Conservation (phyloP, 192 early-diverging fungal species). For the Backusella psychrophila region DNA sequence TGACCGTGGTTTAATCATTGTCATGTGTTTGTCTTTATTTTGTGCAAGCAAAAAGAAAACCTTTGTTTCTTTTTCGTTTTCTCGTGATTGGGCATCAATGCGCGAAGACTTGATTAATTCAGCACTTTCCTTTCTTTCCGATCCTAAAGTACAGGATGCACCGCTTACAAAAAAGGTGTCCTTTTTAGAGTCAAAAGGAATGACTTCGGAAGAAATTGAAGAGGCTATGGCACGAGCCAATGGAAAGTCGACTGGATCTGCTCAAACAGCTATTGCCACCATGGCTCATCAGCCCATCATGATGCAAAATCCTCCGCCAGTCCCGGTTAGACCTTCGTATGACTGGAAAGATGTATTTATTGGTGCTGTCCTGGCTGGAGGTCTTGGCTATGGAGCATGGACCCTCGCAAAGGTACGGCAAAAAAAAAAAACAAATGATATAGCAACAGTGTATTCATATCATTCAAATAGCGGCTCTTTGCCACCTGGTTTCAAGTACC, state of each 20-base stretch:
- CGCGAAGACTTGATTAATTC: conserved; percentile 76
- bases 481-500: conserved; percentile 57
- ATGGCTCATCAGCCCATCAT: background rate
- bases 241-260: conserved; percentile 35
- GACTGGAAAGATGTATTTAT: conserved; percentile 96
- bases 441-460: background rate
- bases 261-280: conserved; percentile 4
- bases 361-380: conserved; percentile 81
- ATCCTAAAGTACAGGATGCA: conserved; percentile 88
- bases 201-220: conserved; percentile 90
- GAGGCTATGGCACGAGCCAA: conserved; percentile 71
- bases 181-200: conserved; percentile 95
- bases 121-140: conserved; percentile 89
- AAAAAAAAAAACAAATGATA: background rate
- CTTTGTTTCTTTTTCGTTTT: background rate
- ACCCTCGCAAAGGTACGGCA: conserved; percentile 64
- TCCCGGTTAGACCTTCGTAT: conserved; percentile 54
- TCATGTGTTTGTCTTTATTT: background rate
- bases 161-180: conserved; percentile 89
- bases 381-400: conserved; percentile 82
- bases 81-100: conserved; percentile 13
- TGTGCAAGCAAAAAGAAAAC: background rate
- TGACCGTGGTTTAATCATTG: background rate
- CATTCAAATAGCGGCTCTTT: conserved; percentile 47
- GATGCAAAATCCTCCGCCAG: conserved; percentile 28